Conservation (phyloP, 441 rosid genomes). For the Macaranga tanarius region DNA sequence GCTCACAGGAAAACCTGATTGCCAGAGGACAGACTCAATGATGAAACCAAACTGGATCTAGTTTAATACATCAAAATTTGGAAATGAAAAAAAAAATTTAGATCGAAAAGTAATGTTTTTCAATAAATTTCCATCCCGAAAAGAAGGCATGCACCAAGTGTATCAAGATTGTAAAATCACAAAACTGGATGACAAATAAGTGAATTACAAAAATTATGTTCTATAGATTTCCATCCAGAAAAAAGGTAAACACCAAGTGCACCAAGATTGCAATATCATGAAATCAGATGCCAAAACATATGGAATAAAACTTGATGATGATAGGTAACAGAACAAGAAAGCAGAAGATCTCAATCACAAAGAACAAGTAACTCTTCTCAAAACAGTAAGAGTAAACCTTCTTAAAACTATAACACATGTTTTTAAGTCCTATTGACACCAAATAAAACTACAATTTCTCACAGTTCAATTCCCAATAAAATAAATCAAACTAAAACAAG, state of each 20-base stretch:
- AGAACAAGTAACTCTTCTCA: not conserved
- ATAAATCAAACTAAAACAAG: not conserved
- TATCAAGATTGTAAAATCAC: not conserved
- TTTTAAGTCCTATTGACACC: not conserved
- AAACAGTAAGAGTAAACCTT: too few species aligned
- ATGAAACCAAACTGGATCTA: conserved; percentile 1
- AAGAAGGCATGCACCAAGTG: not conserved
- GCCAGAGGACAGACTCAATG: not conserved
- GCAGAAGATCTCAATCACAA: not conserved
- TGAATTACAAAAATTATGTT: not conserved
- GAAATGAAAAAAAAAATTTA: not conserved
- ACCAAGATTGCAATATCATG: not conserved
- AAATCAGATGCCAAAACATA: not conserved
- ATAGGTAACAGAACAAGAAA: not conserved
- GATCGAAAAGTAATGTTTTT: not conserved
- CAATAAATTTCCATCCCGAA: not conserved
- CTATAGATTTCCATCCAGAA: not conserved
- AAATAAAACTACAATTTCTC: not conserved
- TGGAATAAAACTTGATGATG: not conserved
- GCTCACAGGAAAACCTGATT: not conserved
- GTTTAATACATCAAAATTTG: not conserved
- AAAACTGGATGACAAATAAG: not conserved
- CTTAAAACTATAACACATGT: not conserved
- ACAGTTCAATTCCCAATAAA: not conserved
- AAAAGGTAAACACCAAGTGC: not conserved